Evolutionary conservation across 352 stramenopile species (phyloP).

Genomic region (Phytophthora cryptogea): DNA sequence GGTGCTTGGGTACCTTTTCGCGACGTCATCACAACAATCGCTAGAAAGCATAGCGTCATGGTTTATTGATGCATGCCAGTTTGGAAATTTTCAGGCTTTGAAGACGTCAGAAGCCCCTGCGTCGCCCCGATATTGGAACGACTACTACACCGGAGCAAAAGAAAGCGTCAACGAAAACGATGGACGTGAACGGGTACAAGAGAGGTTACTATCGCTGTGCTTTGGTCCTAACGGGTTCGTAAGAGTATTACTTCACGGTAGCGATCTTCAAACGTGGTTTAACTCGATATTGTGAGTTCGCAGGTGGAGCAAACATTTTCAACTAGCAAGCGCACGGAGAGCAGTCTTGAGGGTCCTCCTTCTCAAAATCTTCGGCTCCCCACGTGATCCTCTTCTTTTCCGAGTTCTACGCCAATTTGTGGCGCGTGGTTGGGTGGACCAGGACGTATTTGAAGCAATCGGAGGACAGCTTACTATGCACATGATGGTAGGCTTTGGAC

Average conservation of each 20-base stretch:
- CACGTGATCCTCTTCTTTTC: slow-evolving; percentile 45
- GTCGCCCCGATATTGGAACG: slow-evolving; percentile 24
- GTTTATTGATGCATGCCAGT: slow-evolving; percentile 42
- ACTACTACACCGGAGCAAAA: slow-evolving; percentile 1
- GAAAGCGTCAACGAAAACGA: slow-evolving; percentile 3
- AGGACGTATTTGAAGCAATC: slow-evolving; percentile 26
- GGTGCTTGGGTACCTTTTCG: slow-evolving; percentile 33
- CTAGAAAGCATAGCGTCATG: slow-evolving; percentile 26
- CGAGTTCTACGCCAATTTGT: slow-evolving; percentile 52
- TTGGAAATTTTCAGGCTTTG: slow-evolving; percentile 5
- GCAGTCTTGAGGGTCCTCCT: slow-evolving; percentile 37
- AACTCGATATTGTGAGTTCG: background rate
- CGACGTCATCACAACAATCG: slow-evolving; percentile 11
- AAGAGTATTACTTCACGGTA: background rate
- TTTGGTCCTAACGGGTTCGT: slow-evolving; percentile 40
- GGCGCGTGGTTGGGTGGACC: slow-evolving; percentile 35
- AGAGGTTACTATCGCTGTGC: slow-evolving; percentile 35
- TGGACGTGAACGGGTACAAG: slow-evolving; percentile 23
- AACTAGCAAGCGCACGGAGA: slow-evolving; percentile 8
- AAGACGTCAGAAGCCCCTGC: background rate
- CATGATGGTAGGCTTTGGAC: slow-evolving; percentile 41
- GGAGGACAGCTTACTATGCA: slow-evolving; percentile 28
- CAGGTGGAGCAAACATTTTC: slow-evolving; percentile 42
- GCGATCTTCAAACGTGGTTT: background rate
- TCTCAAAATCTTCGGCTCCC: slow-evolving; percentile 47